Percentiles rank a stretch among this genome's conserved stretches.
phyloP scores from a whole-genome alignment of 495 filamentous ascomycete genomes.

The Podospora tetraspora region DNA sequence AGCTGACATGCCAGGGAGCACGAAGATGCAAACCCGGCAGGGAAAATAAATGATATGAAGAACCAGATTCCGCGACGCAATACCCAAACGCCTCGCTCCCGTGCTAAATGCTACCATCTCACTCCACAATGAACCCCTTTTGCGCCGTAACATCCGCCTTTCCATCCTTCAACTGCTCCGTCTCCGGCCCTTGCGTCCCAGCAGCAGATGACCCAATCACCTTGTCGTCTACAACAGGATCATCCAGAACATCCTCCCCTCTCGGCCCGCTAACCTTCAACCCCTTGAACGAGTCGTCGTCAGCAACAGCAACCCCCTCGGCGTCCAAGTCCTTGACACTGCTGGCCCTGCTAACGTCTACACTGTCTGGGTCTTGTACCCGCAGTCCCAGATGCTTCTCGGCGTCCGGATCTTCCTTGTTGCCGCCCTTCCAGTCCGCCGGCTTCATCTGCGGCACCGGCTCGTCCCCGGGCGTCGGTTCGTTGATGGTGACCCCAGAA shows the following conservation, averaged over 20 bases:
- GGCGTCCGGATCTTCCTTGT: constrained; percentile 38
- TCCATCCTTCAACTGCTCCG: not conserved
- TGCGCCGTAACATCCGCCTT: constrained; percentile 13
- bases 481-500: constrained; percentile 44
- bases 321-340: constrained; percentile 28
- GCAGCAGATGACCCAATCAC: not conserved
- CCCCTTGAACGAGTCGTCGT: constrained; percentile 24
- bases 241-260: constrained; percentile 28
- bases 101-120: not conserved
- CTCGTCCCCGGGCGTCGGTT: constrained; percentile 51
- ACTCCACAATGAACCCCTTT: constrained; percentile 19
- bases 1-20: not conserved
- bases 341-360: constrained; percentile 59
- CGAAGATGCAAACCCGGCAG: not conserved
- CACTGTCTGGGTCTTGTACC: constrained; percentile 54
- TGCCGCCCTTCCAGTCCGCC: constrained; percentile 64
- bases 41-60: not conserved
- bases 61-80: not conserved
- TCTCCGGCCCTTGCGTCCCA: not conserved
- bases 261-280: constrained; percentile 31
- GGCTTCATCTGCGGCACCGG: constrained; percentile 60
- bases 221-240: not conserved
- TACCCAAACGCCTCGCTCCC: constrained; percentile 3
- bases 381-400: constrained; percentile 62
- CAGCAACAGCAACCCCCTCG: not conserved